These are phyloP conservation scores for Aspergillus spinulosporus DNA, from an alignment of 2,329 filamentous ascomycete species.

Conservation along the genomic window DNA sequence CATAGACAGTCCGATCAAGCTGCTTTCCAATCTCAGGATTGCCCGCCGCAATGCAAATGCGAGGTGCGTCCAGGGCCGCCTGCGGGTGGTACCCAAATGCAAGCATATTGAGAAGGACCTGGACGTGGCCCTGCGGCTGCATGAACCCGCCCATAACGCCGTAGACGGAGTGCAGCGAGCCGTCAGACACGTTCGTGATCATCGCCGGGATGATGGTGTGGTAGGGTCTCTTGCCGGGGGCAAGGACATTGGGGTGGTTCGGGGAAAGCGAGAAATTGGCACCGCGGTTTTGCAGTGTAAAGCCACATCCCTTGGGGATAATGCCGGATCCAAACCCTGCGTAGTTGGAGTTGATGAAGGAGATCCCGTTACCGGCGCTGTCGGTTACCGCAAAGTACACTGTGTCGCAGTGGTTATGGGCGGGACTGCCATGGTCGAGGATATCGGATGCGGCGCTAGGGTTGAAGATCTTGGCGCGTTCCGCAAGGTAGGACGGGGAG, in stretches of 20 bases:
- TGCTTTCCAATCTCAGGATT: slow-evolving; percentile 63
- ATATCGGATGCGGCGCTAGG: slow-evolving; percentile 53
- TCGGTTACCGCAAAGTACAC: slow-evolving; percentile 92
- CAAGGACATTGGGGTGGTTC: slow-evolving; percentile 76
- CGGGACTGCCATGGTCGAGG: slow-evolving; percentile 74
- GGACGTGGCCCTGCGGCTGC: slow-evolving; percentile 95
- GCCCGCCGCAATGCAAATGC: slow-evolving; percentile 81
- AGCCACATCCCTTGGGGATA: slow-evolving; percentile 81
- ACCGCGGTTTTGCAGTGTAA: slow-evolving; percentile 91
- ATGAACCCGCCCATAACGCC: slow-evolving; percentile 99
- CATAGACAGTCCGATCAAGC: slow-evolving; percentile 65
- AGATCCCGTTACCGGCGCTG: slow-evolving; percentile 79
- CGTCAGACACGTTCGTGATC: slow-evolving; percentile 74
- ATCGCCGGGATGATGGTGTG: slow-evolving; percentile 97
- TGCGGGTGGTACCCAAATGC: slow-evolving; percentile 81
- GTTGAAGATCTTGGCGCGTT: slow-evolving; percentile 65
- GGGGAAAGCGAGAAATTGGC: slow-evolving; percentile 74
- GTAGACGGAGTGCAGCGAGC: slow-evolving; percentile 77
- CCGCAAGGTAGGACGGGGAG: slow-evolving; percentile 70
- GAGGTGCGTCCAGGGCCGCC: slow-evolving; percentile 82
- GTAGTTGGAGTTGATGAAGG: slow-evolving; percentile 96
- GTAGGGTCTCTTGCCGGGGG: slow-evolving; percentile 83
- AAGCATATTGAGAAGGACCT: slow-evolving; percentile 86
- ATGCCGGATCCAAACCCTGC: slow-evolving; percentile 81
- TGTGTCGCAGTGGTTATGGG: slow-evolving; percentile 82